Conservation (phyloP, 2,329 filamentous ascomycete species). For the Tolypocladium amazonense region DNA sequence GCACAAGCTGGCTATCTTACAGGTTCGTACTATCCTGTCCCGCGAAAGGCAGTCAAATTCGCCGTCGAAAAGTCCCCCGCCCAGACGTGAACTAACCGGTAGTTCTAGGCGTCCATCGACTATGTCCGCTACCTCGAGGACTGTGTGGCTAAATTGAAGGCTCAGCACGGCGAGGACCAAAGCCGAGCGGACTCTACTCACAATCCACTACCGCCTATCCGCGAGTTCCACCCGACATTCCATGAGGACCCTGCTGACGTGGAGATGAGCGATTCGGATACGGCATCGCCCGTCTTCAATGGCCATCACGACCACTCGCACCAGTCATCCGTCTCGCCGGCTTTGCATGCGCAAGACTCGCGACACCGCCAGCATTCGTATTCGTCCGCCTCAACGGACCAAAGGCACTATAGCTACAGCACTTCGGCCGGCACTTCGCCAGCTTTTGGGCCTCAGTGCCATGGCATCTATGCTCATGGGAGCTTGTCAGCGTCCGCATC, state of each 20-base stretch:
- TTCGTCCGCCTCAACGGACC: conserved; percentile 41
- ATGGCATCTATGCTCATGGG: conserved; percentile 25
- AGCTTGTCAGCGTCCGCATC: conserved; percentile 35
- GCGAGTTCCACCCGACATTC: conserved; percentile 28
- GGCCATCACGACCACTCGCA: conserved; percentile 21
- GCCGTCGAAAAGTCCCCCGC: background rate
- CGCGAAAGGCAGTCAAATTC: no score
- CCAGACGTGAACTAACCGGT: background rate
- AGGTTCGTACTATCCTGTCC: conserved; percentile 45
- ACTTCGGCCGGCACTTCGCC: conserved; percentile 43
- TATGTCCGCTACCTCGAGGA: conserved; percentile 91
- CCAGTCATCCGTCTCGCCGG: conserved; percentile 43
- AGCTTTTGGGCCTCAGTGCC: conserved; percentile 41
- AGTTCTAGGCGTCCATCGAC: conserved; percentile 74
- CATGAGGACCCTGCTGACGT: conserved; percentile 34
- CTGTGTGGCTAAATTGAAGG: conserved; percentile 73
- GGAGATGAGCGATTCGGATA: conserved; percentile 49
- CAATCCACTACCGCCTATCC: conserved; percentile 23
- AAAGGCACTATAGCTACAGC: conserved; percentile 39
- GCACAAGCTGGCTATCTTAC: conserved; percentile 93
- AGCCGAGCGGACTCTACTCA: conserved; percentile 15
- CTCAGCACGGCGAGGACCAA: conserved; percentile 30
- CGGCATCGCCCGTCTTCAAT: conserved; percentile 35
- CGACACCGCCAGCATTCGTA: conserved; percentile 38
- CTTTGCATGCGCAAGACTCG: conserved; percentile 33